Percentiles rank a stretch among this genome's conserved stretches.
Conservation (phyloP, 2,329 filamentous ascomycete genomes). For the Madurella mycetomatis region DNA sequence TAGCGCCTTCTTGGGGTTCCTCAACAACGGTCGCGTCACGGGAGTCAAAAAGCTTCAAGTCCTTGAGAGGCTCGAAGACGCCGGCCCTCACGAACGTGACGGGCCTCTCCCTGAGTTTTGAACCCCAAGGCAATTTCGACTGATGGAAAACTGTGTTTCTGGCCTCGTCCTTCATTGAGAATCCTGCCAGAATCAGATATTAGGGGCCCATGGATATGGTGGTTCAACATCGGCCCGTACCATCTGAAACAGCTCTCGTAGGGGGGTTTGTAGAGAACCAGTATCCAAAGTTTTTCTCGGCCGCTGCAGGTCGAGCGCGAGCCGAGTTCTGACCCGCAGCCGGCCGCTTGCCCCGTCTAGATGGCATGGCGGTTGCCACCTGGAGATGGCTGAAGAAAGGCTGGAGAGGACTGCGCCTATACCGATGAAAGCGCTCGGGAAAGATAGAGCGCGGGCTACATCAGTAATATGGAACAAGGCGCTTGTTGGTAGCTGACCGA, state of each 20-base stretch:
- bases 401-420: background rate
- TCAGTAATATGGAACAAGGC: background rate
- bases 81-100: constrained; percentile 53
- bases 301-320: constrained; percentile 15
- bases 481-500: background rate
- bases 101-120: constrained; percentile 44
- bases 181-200: constrained; percentile 28
- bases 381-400: background rate
- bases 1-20: background rate
- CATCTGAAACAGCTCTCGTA: background rate
- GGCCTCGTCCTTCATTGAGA: constrained; percentile 46
- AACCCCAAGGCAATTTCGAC: constrained; percentile 32
- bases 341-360: constrained; percentile 24
- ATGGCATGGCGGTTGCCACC: constrained; percentile 10
- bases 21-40: background rate
- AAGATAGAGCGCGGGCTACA: background rate
- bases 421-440: background rate
- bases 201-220: background rate
- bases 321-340: constrained; percentile 18
- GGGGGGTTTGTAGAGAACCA: constrained; percentile 1
- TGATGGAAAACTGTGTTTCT: constrained; percentile 46
- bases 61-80: constrained; percentile 45
- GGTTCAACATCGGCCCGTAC: background rate
- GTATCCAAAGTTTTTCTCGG: constrained; percentile 8
- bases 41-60: constrained; percentile 28